These are phyloP conservation scores for Colletotrichum euphorbiae DNA, from an alignment of 2,329 filamentous ascomycete species.

Conservation along the genomic window DNA sequence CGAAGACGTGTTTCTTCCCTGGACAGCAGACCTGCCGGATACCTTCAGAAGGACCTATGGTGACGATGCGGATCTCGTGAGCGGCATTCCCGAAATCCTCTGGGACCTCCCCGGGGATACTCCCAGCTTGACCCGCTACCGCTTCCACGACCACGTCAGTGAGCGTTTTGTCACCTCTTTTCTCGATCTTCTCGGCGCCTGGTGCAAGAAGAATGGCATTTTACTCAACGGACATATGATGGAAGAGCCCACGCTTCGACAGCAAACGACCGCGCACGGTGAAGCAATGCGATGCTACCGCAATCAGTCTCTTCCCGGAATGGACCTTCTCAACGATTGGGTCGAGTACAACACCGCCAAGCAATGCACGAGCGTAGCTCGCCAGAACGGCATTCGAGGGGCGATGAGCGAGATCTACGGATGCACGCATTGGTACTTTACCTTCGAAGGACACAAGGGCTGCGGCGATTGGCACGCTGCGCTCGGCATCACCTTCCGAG, in stretches of 20 bases:
- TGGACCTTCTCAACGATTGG: slow-evolving; percentile 47
- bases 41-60: slow-evolving; percentile 44
- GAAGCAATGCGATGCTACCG: slow-evolving; percentile 50
- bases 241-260: slow-evolving; percentile 48
- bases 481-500: slow-evolving; percentile 48
- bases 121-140: slow-evolving; percentile 45
- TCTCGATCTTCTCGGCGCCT: slow-evolving; percentile 46
- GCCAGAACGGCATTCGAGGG: slow-evolving; percentile 46
- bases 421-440: slow-evolving; percentile 48
- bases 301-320: slow-evolving; percentile 47
- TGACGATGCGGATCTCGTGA: slow-evolving; percentile 41
- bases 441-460: slow-evolving; percentile 49
- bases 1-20: slow-evolving; percentile 47
- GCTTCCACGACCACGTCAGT: slow-evolving; percentile 48
- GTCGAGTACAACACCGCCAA: slow-evolving; percentile 50
- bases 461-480: slow-evolving; percentile 50
- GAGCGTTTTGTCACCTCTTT: slow-evolving; percentile 48
- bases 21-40: slow-evolving; percentile 46
- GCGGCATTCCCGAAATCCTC: slow-evolving; percentile 45
- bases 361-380: slow-evolving; percentile 46
- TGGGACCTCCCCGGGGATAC: slow-evolving; percentile 47
- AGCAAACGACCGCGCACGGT: slow-evolving; percentile 47
- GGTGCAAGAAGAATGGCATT: slow-evolving; percentile 46
- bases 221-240: slow-evolving; percentile 48
- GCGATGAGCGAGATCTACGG: slow-evolving; percentile 48